Base-by-base conservation (phyloP, 2,329 filamentous ascomycete genomes). In the Plenodomus tracheiphilus region DNA sequence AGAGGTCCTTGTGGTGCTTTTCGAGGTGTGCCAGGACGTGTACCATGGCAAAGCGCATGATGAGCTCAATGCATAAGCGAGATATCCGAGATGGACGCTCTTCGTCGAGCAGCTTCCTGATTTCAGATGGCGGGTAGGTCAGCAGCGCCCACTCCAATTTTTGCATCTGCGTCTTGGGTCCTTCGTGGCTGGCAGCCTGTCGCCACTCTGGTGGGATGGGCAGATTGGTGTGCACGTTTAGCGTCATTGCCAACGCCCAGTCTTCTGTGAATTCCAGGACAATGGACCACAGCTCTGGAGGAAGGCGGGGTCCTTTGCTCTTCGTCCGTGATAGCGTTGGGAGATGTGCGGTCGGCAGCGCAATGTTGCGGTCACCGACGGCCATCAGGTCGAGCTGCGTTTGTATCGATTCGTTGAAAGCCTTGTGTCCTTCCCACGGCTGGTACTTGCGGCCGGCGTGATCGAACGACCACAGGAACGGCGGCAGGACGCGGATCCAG, bases 1-100 rank as follows among this genome's bases (percentile, higher is more conserved):
- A 94, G 3, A 97, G 83, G 51, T 95, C 84, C 44, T 83, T 81
- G 71, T 83, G 81, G 41, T 84, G 77, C 19, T 81, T 80, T 56
- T 88, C 85, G 0, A 91, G 76, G 63, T 88, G 91, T 2, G 83
- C 82, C 28, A 97, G 82, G 3, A 96, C 84, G 11, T 88, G 84
- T 15, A 87, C 88, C 59, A 93, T 86, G 36, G 87, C 89, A 69
- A 97, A 97, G 58, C 94, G 91, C 76, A 97, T 91, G 60, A 96
- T 91, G 35, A 96, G 82, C 64, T 92, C 91, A 53, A 94, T 88
- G 32, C 89, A 89, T 1, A 95, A 79, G 2, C 87, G 87, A 0
- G 91, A 94, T 11, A 97, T 79, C 56, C 90, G 87, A 20, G 84
- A 84, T 28, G 87, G 84, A 0, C 88, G 86, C 16, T 89, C 87